phyloP scores from a whole-genome alignment of 306 rosid species.

The Psophocarpus tetragonolobus region DNA sequence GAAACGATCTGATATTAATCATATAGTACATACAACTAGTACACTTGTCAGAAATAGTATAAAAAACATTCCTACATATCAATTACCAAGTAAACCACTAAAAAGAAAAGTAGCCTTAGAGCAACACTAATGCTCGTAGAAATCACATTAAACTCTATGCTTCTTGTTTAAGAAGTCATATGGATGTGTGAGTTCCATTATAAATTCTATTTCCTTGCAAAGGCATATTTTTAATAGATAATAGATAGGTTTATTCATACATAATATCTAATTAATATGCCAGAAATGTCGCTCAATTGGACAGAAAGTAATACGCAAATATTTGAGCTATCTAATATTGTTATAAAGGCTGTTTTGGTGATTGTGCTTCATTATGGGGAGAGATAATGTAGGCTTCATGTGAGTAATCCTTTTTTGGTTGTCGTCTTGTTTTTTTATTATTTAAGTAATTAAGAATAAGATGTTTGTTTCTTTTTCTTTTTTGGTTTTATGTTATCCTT shows the following conservation, averaged over 20 bases:
- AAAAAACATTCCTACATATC: no score
- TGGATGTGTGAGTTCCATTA: not conserved
- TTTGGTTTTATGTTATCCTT: not conserved
- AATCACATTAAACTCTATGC: no score
- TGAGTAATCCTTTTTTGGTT: not conserved
- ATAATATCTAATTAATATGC: no score
- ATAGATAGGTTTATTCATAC: not conserved
- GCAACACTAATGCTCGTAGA: no score
- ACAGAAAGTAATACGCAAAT: not conserved
- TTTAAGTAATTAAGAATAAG: not conserved
- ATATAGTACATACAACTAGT: no score
- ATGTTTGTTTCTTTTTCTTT: not conserved
- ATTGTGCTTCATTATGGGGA: not conserved
- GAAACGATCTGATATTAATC: no score
- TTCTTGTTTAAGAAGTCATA: not conserved
- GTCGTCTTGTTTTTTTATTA: not conserved
- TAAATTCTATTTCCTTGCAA: not conserved
- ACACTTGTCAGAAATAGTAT: no score
- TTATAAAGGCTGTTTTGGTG: constrained; percentile 47
- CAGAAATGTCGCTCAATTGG: not conserved
- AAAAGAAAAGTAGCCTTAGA: not conserved
- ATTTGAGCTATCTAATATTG: not conserved
- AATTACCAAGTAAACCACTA: not conserved
- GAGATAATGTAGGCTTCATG: not conserved
- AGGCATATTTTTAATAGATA: no score